Percentiles rank a stretch among this genome's conserved stretches.
phyloP scores from a whole-genome alignment of 306 rosid genomes.

The Quercus ilex region DNA sequence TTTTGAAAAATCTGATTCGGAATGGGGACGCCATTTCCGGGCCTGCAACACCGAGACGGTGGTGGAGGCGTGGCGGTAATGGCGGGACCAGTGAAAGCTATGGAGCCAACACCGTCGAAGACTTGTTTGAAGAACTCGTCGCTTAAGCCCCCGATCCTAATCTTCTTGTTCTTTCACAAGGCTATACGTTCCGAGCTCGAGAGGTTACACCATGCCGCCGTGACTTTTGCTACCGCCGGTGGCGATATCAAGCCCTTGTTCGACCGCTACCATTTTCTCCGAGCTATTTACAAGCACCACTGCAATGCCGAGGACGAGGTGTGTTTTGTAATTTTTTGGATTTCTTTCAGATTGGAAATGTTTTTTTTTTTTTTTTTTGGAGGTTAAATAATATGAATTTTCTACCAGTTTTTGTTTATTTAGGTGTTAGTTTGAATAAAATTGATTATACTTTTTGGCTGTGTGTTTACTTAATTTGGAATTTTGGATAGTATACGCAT shows the following conservation, averaged over 20 bases:
- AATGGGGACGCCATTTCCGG: conserved; percentile 49
- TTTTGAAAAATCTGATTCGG: conserved; percentile 25
- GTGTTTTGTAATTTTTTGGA: not conserved
- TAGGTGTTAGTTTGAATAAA: too few relatives aligned
- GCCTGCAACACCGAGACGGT: conserved; percentile 10
- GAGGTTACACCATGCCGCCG: conserved; percentile 31
- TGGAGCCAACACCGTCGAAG: conserved; percentile 30
- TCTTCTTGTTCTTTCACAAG: conserved; percentile 47
- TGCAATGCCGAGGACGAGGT: conserved; percentile 38
- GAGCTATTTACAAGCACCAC: conserved; percentile 27
- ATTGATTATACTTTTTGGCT: not conserved
- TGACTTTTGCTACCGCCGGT: conserved; percentile 28
- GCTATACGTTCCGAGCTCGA: conserved; percentile 51
- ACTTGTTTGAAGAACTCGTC: conserved; percentile 21
- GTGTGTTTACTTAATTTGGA: not conserved
- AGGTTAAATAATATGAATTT: not conserved
- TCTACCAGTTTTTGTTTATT: not conserved
- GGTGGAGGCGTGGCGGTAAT: conserved; percentile 38
- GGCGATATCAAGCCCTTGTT: conserved; percentile 24
- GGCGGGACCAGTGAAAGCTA: conserved; percentile 28
- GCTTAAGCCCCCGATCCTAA: conserved; percentile 37
- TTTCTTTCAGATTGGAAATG: not conserved
- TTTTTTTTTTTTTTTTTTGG: not conserved
- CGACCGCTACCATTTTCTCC: conserved; percentile 21
- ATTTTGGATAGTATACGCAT: not conserved